These are phyloP conservation scores for Ballota nigra DNA, from an alignment of 257 asterid genomes.

Conservation along the genomic window DNA sequence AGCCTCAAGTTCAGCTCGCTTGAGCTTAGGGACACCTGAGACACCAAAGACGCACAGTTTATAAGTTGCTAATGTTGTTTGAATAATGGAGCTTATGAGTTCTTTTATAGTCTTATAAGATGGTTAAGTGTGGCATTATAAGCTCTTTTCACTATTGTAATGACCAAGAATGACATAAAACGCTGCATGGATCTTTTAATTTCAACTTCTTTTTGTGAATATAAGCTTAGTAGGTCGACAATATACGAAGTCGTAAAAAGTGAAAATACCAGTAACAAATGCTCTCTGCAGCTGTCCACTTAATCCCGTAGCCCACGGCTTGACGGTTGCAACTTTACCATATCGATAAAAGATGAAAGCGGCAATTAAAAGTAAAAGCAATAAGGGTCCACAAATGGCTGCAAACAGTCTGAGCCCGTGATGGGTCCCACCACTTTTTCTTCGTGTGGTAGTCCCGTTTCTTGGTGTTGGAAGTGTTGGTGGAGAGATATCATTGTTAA, in stretches of 20 bases:
- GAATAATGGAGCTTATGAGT: no score
- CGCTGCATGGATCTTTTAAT: background rate
- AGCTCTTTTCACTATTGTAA: background rate
- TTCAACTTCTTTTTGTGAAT: background rate
- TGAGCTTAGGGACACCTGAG: slow-evolving; percentile 83
- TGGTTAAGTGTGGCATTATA: background rate
- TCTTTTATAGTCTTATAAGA: background rate
- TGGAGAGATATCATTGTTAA: slow-evolving; percentile 28
- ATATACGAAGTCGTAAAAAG: background rate
- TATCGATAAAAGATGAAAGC: slow-evolving; percentile 35
- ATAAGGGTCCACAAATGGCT: slow-evolving; percentile 53
- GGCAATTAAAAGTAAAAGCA: slow-evolving; percentile 37
- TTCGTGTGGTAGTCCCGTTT: slow-evolving; percentile 8
- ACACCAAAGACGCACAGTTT: slow-evolving; percentile 13
- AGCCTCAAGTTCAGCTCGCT: slow-evolving; percentile 69
- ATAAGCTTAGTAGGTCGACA: background rate
- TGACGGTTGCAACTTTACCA: slow-evolving; percentile 72
- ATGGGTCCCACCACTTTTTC: background rate
- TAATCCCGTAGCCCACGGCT: slow-evolving; percentile 91
- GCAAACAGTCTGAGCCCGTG: slow-evolving; percentile 32
- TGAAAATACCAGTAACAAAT: slow-evolving; percentile 61
- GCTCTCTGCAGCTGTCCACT: slow-evolving; percentile 96
- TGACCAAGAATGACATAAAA: background rate
- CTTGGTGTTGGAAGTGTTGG: slow-evolving; percentile 31
- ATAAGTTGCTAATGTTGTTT: no score